A percentile compares a stretch with the other conserved stretches of the same genome.
Conservation (phyloP, 1,284 basidiomycete genomes). For the Ganoderma sinense region DNA sequence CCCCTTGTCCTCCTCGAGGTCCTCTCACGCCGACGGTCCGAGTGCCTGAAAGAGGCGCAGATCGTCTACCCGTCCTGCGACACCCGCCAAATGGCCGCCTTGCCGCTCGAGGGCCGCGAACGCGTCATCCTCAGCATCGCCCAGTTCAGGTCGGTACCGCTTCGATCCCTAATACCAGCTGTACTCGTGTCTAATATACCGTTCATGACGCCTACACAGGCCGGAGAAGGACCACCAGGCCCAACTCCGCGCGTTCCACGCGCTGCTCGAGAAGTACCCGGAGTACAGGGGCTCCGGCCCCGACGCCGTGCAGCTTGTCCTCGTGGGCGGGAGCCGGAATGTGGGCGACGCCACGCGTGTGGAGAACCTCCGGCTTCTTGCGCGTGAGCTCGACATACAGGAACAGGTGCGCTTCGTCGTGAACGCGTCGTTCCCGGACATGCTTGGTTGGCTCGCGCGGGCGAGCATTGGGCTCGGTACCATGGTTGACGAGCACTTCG, state of each 20-base stretch:
- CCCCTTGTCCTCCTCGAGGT: constrained; percentile 38
- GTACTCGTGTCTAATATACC: background rate
- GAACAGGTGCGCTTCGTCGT: constrained; percentile 80
- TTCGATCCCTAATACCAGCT: background rate
- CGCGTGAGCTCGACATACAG: constrained; percentile 73
- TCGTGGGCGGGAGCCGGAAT: constrained; percentile 90
- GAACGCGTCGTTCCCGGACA: constrained; percentile 81
- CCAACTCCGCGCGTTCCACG: constrained; percentile 79
- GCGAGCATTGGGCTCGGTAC: constrained; percentile 92
- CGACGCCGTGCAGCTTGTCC: constrained; percentile 59
- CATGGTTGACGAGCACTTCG: constrained; percentile 99
- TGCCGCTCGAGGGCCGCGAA: constrained; percentile 68
- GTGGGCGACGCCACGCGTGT: constrained; percentile 79
- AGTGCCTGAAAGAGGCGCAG: constrained; percentile 40
- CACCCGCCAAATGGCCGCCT: constrained; percentile 73
- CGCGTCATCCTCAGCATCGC: constrained; percentile 87
- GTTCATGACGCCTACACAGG: constrained; percentile 44
- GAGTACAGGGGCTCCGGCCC: constrained; percentile 51
- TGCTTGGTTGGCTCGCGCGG: constrained; percentile 74
- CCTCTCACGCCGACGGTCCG: constrained; percentile 27
- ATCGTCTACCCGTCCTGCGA: constrained; percentile 95
- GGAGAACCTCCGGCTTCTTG: constrained; percentile 63
- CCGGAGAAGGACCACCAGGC: constrained; percentile 95
- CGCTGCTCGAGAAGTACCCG: constrained; percentile 67
- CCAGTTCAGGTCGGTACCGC: constrained; percentile 79